Conservation (phyloP, 2,329 filamentous ascomycete species). For the Zopfia rhizophila region DNA sequence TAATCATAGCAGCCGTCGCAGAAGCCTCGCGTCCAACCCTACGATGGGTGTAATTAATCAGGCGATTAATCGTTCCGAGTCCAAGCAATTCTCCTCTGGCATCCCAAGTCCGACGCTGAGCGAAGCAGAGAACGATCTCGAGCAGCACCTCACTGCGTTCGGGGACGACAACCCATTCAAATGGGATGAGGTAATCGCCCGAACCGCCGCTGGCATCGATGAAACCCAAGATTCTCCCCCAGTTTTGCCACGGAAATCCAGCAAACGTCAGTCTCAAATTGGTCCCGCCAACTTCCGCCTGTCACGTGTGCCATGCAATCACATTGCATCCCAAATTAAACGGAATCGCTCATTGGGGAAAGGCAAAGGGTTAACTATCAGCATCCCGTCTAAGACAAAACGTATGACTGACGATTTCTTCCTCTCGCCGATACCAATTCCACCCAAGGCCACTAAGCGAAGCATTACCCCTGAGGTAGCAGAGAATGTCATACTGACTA, state of each 20-base stretch:
- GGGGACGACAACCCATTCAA: slow-evolving; percentile 35
- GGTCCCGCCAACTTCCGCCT: slow-evolving; percentile 28
- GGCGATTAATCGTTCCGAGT: slow-evolving; percentile 30
- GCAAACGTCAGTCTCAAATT: slow-evolving; percentile 49
- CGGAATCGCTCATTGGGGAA: slow-evolving; percentile 28
- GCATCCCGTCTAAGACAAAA: slow-evolving; percentile 32
- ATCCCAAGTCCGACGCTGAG: slow-evolving; percentile 57
- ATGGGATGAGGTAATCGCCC: slow-evolving; percentile 28
- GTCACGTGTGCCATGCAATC: slow-evolving; percentile 37
- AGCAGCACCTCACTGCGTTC: slow-evolving; percentile 31
- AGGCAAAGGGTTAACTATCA: slow-evolving; percentile 33
- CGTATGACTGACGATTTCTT: slow-evolving; percentile 33
- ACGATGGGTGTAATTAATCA: slow-evolving; percentile 36
- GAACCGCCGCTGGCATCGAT: not conserved
- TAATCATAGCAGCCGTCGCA: slow-evolving; percentile 25
- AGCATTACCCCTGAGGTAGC: slow-evolving; percentile 56
- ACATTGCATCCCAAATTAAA: slow-evolving; percentile 44
- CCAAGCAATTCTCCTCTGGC: slow-evolving; percentile 26
- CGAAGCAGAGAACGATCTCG: slow-evolving; percentile 45
- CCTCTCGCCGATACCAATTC: slow-evolving; percentile 30
- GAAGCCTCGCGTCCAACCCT: slow-evolving; percentile 26
- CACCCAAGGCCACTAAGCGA: slow-evolving; percentile 30
- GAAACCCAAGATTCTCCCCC: slow-evolving; percentile 32
- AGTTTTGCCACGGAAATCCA: slow-evolving; percentile 53
- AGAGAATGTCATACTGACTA: slow-evolving; percentile 62